A percentile compares a stretch with the other conserved stretches of the same genome.
phyloP scores from a whole-genome alignment of 78 protist genomes.

The Dictyostelium discoideum region dicty_2.7 NC_007089.4:225501-226000 shows the following conservation, averaged over 20 bases:
- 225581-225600: not conserved
- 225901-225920: not conserved
- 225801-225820: not conserved
- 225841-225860: not conserved
- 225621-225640: not conserved
- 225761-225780: not conserved
- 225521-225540: not conserved
- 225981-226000: not conserved
- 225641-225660: not conserved
- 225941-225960: not conserved
- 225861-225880: not conserved
- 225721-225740: not conserved
- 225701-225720: not conserved
- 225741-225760: not conserved
- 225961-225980: not conserved
- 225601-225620: not conserved
- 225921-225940: not conserved
- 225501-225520: not conserved
- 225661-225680: not conserved
- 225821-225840: not conserved
- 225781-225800: not conserved
- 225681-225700: not conserved
- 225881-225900: not conserved
- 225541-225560: not conserved
- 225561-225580: not conserved